Base-by-base conservation (phyloP, 164 flowering plant species). In the Liquidambar formosana region DNA sequence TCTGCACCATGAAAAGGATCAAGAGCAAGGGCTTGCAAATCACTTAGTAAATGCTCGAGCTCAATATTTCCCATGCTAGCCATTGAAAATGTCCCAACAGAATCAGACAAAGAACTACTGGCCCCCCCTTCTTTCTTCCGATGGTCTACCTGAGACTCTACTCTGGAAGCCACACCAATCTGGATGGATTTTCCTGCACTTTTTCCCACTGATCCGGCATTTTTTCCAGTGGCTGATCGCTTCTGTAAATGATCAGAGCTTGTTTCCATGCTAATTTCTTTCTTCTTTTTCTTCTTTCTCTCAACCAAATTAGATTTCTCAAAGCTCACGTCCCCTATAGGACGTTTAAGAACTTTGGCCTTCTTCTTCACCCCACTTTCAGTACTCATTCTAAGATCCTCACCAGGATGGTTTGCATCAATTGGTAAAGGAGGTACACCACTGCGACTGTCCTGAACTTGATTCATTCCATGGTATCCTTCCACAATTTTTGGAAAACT, bases 1-100 rank as follows among this genome's bases (percentile, higher is more conserved):
- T 85, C 88, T 1, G 60, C 46, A 10, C 89, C 94, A 81, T 88
- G 80, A 68, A 86, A 89, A 48, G 96, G 97, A 74, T 90, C 82
- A 33, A 88, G 84, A 51, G 99, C 96, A 77, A 93, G 89, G 33
- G 71, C 78, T 19, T 79, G 79, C 70, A 96, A 79, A 70, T 88
- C 91, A 56, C 51, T 67, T 69, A 95, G 71, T 12, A 95, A 66
- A 22, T 88, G 79, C 8, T 81, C 87, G 11, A 80, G 51, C 25
- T 78, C 80, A 21, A 28, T 22, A 66, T 69, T 66, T 52, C 65
- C 81, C 15, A 58, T 21, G 45, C 70, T 79, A 53, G 52, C 63
- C 16, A 33, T 54, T 11, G 78, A 62, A 12, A 12, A 53, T 5
- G 58, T 48, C 47, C 58, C 72, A 8, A 49, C 33, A 57, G 72